Evolutionary conservation across 768 basidiomycete species (phyloP).

Genomic region (Inosperma sp.): DNA sequence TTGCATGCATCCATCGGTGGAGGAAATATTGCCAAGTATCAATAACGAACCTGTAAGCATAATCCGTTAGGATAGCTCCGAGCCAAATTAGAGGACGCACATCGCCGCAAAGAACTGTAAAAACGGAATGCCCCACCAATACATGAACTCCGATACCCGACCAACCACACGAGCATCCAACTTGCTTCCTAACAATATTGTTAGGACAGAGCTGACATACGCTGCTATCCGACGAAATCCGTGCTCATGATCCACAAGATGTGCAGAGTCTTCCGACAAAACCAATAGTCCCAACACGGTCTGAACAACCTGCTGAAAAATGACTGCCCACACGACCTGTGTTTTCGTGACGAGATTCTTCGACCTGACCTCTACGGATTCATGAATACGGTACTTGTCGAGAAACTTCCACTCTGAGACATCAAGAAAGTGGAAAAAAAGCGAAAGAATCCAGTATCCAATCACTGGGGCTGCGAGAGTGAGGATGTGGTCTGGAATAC

Average conservation of each 20-base stretch:
- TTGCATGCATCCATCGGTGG: slow-evolving; percentile 87
- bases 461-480: slow-evolving; percentile 71
- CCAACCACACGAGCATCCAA: slow-evolving; percentile 38
- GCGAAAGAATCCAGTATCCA: slow-evolving; percentile 80
- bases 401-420: slow-evolving; percentile 70
- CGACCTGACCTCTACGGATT: slow-evolving; percentile 69
- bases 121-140: slow-evolving; percentile 91
- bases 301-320: slow-evolving; percentile 84
- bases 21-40: slow-evolving; percentile 99
- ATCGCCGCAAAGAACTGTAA: slow-evolving; percentile 73
- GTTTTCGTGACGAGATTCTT: slow-evolving; percentile 69
- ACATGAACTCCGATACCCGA: slow-evolving; percentile 53
- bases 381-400: slow-evolving; percentile 83
- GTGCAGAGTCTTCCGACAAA: slow-evolving; percentile 46
- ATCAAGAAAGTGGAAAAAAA: slow-evolving; percentile 82
- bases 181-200: slow-evolving; percentile 37
- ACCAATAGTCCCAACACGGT: slow-evolving; percentile 68
- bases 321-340: slow-evolving; percentile 74
- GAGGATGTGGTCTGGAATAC: slow-evolving; percentile 65
- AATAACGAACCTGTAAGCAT: slow-evolving; percentile 67
- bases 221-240: slow-evolving; percentile 44
- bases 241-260: slow-evolving; percentile 35
- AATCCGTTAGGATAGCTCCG: slow-evolving; percentile 9
- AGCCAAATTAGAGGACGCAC: slow-evolving; percentile 47
- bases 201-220: slow-evolving; percentile 20